Conservation (phyloP, 805 yeast species). For the Middelhovenomyces tepae region DNA sequence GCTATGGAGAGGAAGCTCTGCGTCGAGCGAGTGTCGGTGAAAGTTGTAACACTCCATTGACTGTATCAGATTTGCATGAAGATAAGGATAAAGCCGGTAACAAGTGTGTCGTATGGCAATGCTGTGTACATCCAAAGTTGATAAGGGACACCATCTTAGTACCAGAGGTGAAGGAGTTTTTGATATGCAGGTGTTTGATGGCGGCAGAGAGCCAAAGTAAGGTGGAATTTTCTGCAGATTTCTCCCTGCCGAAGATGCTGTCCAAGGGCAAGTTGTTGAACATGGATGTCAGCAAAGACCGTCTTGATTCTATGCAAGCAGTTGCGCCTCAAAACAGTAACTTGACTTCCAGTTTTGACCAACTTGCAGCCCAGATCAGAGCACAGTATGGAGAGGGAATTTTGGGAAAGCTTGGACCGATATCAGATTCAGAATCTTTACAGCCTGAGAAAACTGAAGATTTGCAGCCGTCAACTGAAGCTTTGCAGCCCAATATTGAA, state of each 20-base stretch:
- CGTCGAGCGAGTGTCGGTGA: conserved; percentile 57
- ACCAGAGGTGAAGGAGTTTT: conserved; percentile 49
- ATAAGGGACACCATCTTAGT: conserved; percentile 54
- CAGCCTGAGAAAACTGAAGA: conserved; percentile 1
- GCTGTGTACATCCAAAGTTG: conserved; percentile 61
- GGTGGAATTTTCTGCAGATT: conserved; percentile 51
- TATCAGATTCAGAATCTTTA: neutral
- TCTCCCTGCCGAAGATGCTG: conserved; percentile 59
- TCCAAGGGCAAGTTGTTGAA: conserved; percentile 53
- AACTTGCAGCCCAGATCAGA: neutral
- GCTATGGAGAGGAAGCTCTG: conserved; percentile 48
- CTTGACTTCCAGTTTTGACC: neutral
- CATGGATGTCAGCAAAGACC: conserved; percentile 26
- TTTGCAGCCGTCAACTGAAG: neutral
- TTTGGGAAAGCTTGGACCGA: neutral
- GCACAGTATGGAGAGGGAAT: neutral
- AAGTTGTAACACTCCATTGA: conserved; percentile 80
- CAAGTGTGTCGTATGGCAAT: conserved; percentile 61
- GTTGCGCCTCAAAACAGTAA: neutral
- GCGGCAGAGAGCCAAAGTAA: conserved; percentile 53
- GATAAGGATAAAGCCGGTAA: conserved; percentile 60
- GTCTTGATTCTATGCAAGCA: too few relatives aligned
- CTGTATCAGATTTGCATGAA: conserved; percentile 47
- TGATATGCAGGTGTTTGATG: conserved; percentile 80
- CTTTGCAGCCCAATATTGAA: neutral